phyloP scores from a whole-genome alignment of 2,329 filamentous ascomycete species.

The Tolypocladium guangdongense region DNA sequence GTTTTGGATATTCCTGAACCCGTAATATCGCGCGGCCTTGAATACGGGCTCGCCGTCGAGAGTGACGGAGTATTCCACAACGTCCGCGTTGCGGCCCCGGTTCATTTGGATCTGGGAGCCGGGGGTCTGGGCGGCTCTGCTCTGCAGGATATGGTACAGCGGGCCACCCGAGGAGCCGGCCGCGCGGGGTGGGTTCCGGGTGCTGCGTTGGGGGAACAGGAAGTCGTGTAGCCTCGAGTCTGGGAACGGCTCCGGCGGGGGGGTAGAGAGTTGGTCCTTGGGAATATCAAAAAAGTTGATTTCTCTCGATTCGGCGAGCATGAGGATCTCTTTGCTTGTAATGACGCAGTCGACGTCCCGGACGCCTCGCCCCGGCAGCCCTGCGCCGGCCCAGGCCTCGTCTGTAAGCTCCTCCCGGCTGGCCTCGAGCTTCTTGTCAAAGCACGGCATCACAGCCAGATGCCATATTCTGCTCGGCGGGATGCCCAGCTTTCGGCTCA shows the following conservation, averaged over 20 bases:
- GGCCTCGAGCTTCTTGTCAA: slow-evolving; percentile 97
- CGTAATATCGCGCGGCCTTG: slow-evolving; percentile 85
- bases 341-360: slow-evolving; percentile 97
- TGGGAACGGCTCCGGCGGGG: slow-evolving; percentile 50
- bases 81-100: slow-evolving; percentile 80
- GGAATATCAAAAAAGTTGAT: slow-evolving; percentile 67
- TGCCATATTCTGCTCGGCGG: slow-evolving; percentile 82
- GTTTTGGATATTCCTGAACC: slow-evolving; percentile 97
- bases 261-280: slow-evolving; percentile 37
- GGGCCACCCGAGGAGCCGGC: slow-evolving; percentile 84
- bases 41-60: slow-evolving; percentile 49
- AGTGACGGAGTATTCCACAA: slow-evolving; percentile 71
- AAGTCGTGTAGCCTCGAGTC: slow-evolving; percentile 61
- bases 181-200: slow-evolving; percentile 34
- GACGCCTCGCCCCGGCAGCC: slow-evolving; percentile 42
- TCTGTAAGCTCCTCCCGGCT: slow-evolving; percentile 88
- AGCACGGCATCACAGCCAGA: slow-evolving; percentile 93
- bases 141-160: slow-evolving; percentile 71
- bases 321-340: slow-evolving; percentile 87
- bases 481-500: slow-evolving; percentile 63
- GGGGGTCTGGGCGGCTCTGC: slow-evolving; percentile 58
- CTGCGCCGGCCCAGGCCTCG: slow-evolving; percentile 52
- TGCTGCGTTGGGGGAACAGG: slow-evolving; percentile 50
- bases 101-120: slow-evolving; percentile 60
- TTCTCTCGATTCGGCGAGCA: slow-evolving; percentile 70